These are phyloP conservation scores for Chalciporus sp. DNA, from an alignment of 1,284 basidiomycete species.

Conservation along the genomic window DNA sequence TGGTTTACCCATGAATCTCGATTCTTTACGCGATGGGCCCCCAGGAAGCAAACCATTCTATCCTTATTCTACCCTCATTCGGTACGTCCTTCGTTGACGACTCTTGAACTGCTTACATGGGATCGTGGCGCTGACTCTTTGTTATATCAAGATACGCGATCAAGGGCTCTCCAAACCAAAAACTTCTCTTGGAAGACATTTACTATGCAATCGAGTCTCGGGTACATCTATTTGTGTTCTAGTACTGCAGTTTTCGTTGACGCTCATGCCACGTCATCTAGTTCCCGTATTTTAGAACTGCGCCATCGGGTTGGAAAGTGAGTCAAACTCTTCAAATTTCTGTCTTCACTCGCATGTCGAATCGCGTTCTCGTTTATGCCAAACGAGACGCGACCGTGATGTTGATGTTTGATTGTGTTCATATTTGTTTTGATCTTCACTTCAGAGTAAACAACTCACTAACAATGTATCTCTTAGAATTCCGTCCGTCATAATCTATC, in stretches of 20 bases:
- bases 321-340: slow-evolving; percentile 30
- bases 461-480: slow-evolving; percentile 56
- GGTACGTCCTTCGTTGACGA: slow-evolving; percentile 47
- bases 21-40: slow-evolving; percentile 78
- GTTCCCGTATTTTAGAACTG: slow-evolving; percentile 84
- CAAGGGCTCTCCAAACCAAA: slow-evolving; percentile 83
- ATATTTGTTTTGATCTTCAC: slow-evolving; percentile 45
- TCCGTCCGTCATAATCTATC: slow-evolving; percentile 94
- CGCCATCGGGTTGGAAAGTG: slow-evolving; percentile 85
- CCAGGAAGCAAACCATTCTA: slow-evolving; percentile 85
- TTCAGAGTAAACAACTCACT: slow-evolving; percentile 32
- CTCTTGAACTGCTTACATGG: slow-evolving; percentile 1
- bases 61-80: slow-evolving; percentile 83
- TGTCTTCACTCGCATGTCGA: slow-evolving; percentile 1
- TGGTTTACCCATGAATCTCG: slow-evolving; percentile 79
- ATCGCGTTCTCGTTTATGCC: slow-evolving; percentile 14
- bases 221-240: slow-evolving; percentile 45
- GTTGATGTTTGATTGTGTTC: slow-evolving; percentile 57
- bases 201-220: slow-evolving; percentile 86
- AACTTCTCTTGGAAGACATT: slow-evolving; percentile 80
- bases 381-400: slow-evolving; percentile 51
- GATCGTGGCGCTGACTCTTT: slow-evolving; percentile 7
- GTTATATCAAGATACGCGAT: slow-evolving; percentile 68
- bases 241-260: background rate
- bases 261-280: slow-evolving; percentile 35